phyloP scores from a whole-genome alignment of 495 filamentous ascomycete genomes.

The Hypoxylon fuscum region DNA sequence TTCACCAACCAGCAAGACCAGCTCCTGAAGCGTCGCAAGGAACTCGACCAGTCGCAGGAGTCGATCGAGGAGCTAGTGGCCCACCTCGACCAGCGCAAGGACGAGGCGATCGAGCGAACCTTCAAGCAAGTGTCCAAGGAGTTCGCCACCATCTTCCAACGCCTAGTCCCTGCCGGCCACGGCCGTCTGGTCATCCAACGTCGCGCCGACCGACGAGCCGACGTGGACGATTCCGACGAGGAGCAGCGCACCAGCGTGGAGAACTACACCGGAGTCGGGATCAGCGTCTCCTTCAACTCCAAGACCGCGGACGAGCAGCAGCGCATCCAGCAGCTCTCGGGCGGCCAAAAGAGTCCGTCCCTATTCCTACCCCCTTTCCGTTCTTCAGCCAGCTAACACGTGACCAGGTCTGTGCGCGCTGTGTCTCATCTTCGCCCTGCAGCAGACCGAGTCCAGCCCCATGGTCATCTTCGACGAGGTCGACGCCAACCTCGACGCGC shows the following conservation, averaged over 20 bases:
- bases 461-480: conserved; percentile 99
- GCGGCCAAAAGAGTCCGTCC: conserved; percentile 88
- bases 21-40: conserved; percentile 79
- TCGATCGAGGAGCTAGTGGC: conserved; percentile 92
- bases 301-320: conserved; percentile 96
- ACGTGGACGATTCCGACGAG: conserved; percentile 73
- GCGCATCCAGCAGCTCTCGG: conserved; percentile 94
- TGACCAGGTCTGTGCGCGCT: conserved; percentile 85
- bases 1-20: conserved; percentile 92
- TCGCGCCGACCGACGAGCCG: conserved; percentile 74
- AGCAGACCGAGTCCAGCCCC: conserved; percentile 94
- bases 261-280: conserved; percentile 97
- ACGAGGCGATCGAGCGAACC: conserved; percentile 94
- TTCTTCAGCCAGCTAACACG: conserved; percentile 36
- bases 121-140: conserved; percentile 97
- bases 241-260: conserved; percentile 79
- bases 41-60: conserved; percentile 81
- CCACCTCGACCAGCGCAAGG: conserved; percentile 93
- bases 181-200: conserved; percentile 94
- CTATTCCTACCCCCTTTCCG: not conserved
- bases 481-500: conserved; percentile 96
- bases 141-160: conserved; percentile 91
- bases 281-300: conserved; percentile 97
- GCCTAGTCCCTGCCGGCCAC: conserved; percentile 91
- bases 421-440: conserved; percentile 97